Evolutionary conservation across 257 asterid species (phyloP).

Genomic region (Solanum pinnatisectum): DNA sequence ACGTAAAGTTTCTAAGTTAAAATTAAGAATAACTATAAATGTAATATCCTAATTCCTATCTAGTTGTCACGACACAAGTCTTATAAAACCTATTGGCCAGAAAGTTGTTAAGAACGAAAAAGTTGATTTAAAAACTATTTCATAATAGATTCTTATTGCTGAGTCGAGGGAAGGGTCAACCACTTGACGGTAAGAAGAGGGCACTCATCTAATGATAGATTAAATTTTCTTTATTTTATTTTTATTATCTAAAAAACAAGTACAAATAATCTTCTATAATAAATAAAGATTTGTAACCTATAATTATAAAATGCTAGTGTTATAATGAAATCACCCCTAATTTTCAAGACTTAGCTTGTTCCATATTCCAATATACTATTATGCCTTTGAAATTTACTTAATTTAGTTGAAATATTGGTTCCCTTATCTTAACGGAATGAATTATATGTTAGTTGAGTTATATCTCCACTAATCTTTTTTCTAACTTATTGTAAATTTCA

Average conservation of each 20-base stretch:
- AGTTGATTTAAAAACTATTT: background rate
- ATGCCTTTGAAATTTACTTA: background rate
- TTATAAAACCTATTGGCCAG: accelerated
- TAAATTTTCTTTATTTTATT: background rate
- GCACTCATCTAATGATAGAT: background rate
- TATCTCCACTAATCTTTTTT: background rate
- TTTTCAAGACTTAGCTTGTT: background rate
- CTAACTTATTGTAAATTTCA: background rate
- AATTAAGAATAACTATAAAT: too few relatives aligned
- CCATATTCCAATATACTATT: background rate
- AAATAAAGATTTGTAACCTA: background rate
- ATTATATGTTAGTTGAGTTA: background rate
- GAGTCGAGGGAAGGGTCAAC: background rate
- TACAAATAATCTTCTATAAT: background rate
- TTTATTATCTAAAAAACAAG: background rate
- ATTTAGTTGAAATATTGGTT: background rate
- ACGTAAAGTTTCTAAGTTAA: too few relatives aligned
- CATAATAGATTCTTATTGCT: too few relatives aligned
- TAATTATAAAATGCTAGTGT: background rate
- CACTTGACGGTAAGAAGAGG: background rate
- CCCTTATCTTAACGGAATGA: background rate
- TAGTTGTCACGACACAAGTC: too few relatives aligned
- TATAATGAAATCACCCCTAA: background rate
- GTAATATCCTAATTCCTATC: background rate
- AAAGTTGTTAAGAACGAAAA: background rate